Base-by-base conservation (phyloP, 495 filamentous ascomycete species). In the Penicillium atrosanguineum region DNA sequence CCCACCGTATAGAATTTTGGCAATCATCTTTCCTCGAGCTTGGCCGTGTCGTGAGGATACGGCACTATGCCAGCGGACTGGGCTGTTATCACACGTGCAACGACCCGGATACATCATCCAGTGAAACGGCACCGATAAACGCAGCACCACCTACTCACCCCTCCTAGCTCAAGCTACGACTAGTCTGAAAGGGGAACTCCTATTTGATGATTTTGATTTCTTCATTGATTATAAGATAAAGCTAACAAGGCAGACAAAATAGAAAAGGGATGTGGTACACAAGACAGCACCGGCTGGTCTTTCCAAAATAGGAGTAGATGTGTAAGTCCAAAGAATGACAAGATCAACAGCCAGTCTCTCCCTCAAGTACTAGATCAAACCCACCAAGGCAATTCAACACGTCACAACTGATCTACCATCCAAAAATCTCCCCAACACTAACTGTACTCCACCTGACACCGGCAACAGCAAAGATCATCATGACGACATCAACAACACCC, bases 391-490 rank as follows among this genome's bases (percentile, higher is more conserved):
- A 34, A 4, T 14, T 34, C 31, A 34, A 34, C 31, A 34, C 11
- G 12, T 34, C 31, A 12, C 44, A 23, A 23, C 2, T 2, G 5
- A 23, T 23, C 62, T 51, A 75, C 82, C 86, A 95, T 31, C 95
- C 93, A 80, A 97, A 98, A 11, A 97, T 83, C 61, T 95, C 90
- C 5, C 82, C 83, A 23, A 97, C 85, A 63, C 90, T 91, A 42
- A 87, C 53, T 3, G 81, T 83, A 64, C 87, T 95, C 60, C 74
- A 83, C 52, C 91, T 75, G 28, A 90, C 79, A 6, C 87, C 94
- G 15, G 79, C 72, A 45, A 96, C 63, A 42, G 81, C 81, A 16
- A 96, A 78, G 18, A 85, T 26, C 14, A 89, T 77, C 3, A 82
- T 78, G 19, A 95, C 78, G 1, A 94, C 50, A 59, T 97, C 94